A percentile compares a stretch with the other conserved stretches of the same genome.
phyloP scores from a whole-genome alignment of 2,329 filamentous ascomycete species.

The Fusarium dlaminii region DNA sequence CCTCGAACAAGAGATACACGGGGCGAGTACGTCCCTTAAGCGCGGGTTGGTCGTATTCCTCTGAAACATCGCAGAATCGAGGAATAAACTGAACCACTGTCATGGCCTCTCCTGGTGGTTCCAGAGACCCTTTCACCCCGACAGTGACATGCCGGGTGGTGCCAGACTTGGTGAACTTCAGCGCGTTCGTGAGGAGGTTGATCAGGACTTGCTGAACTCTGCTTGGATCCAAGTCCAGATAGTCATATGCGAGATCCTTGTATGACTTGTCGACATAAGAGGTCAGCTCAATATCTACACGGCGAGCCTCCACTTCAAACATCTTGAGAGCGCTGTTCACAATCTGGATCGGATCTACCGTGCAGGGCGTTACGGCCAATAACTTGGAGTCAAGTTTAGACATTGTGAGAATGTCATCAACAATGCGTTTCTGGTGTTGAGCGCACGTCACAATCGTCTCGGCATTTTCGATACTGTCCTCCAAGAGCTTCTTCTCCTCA shows the following conservation, averaged over 20 bases:
- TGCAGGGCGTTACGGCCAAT: conserved; percentile 75
- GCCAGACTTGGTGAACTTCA: conserved; percentile 80
- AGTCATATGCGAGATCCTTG: conserved; percentile 65
- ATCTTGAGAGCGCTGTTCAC: conserved; percentile 77
- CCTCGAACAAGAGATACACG: conserved; percentile 75
- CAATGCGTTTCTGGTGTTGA: conserved; percentile 81
- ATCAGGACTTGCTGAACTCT: conserved; percentile 82
- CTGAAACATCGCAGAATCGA: conserved; percentile 58
- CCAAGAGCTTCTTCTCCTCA: conserved; percentile 57
- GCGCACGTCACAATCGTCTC: conserved; percentile 82
- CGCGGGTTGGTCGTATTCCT: conserved; percentile 49
- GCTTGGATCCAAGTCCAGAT: conserved; percentile 76
- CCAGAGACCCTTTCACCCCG: conserved; percentile 55
- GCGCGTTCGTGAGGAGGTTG: conserved; percentile 81
- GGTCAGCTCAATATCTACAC: conserved; percentile 72
- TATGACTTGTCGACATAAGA: conserved; percentile 72
- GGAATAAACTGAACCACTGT: conserved; percentile 70
- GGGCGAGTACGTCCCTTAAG: conserved; percentile 53
- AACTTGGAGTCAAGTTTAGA: conserved; percentile 81
- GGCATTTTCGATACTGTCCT: conserved; percentile 74
- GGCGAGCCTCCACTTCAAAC: conserved; percentile 79
- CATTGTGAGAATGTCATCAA: conserved; percentile 78
- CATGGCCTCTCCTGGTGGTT: conserved; percentile 51
- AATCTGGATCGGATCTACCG: conserved; percentile 72
- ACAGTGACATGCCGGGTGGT: conserved; percentile 65